Evolutionary conservation across 2,329 filamentous ascomycete species (phyloP).

Genomic region (Ophiostoma quercus): DNA sequence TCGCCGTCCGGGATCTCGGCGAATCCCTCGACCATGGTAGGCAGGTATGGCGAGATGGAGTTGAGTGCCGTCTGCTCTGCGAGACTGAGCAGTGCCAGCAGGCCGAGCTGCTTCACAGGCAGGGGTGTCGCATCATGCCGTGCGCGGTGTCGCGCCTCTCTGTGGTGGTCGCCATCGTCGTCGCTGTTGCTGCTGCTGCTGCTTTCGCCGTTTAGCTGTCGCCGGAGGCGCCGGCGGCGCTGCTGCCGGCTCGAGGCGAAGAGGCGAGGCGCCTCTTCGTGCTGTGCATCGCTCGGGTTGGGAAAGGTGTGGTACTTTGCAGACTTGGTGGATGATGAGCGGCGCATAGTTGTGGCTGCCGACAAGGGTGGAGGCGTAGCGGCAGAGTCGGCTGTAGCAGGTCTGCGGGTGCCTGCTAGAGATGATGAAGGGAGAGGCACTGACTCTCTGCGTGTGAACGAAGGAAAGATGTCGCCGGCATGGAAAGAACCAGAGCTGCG

Average conservation of each 20-base stretch:
- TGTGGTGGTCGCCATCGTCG: conserved; percentile 21
- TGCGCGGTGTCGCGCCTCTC: conserved; percentile 22
- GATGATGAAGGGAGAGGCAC: neutral
- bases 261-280: conserved; percentile 33
- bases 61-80: conserved; percentile 96
- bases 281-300: conserved; percentile 64
- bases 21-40: conserved; percentile 83
- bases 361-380: conserved; percentile 14
- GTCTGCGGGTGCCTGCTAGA: neutral
- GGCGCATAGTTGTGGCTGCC: conserved; percentile 28
- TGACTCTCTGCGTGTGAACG: conserved; percentile 30
- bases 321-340: conserved; percentile 46
- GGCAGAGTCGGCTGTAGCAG: neutral
- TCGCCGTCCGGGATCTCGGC: conserved; percentile 66
- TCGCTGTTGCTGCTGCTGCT: conserved; percentile 1
- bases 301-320: conserved; percentile 79
- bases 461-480: conserved; percentile 47
- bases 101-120: conserved; percentile 72
- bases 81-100: conserved; percentile 82
- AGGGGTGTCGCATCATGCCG: conserved; percentile 56
- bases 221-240: conserved; percentile 26
- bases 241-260: neutral
- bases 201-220: neutral
- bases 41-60: conserved; percentile 91
- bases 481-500: conserved; percentile 44